A percentile compares a stretch with the other conserved stretches of the same genome.
phyloP scores from a whole-genome alignment of 208 protist genomes.

The Trypanosoma avium region DNA sequence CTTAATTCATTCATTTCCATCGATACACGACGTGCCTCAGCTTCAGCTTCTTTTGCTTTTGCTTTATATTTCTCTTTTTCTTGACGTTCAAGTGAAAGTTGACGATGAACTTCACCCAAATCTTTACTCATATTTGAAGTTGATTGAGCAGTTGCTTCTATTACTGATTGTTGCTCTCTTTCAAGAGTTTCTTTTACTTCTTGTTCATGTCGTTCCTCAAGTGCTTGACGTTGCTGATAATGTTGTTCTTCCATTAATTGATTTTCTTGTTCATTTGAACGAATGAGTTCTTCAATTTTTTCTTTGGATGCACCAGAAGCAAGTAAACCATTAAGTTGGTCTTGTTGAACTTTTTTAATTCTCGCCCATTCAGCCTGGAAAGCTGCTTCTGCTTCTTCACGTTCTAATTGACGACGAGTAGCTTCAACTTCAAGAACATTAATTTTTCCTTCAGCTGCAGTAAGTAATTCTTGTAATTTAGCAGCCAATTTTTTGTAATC shows the following conservation, averaged over 20 bases:
- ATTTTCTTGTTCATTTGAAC: constrained; percentile 70
- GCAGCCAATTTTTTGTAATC: constrained; percentile 83
- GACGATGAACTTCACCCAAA: constrained; percentile 26
- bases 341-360: constrained; percentile 58
- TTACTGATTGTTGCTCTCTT: constrained; percentile 13
- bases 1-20: constrained; percentile 31
- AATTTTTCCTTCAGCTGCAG: constrained; percentile 69
- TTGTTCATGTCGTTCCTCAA: constrained; percentile 74
- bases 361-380: constrained; percentile 60
- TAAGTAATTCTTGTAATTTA: constrained; percentile 71
- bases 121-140: constrained; percentile 24
- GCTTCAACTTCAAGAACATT: constrained; percentile 72
- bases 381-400: constrained; percentile 60
- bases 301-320: constrained; percentile 63
- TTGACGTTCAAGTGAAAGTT: constrained; percentile 23
- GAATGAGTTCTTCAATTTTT: constrained; percentile 74
- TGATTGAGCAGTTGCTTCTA: constrained; percentile 12
- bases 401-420: constrained; percentile 65
- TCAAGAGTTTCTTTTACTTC: constrained; percentile 62
- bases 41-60: constrained; percentile 25
- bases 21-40: constrained; percentile 22
- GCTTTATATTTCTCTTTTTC: constrained; percentile 28
- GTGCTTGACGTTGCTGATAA: constrained; percentile 69
- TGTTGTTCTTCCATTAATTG: constrained; percentile 85
- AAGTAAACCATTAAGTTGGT: constrained; percentile 62